Conservation (phyloP, 495 filamentous ascomycete species). For the Barbatosphaeria neglecta region DNA sequence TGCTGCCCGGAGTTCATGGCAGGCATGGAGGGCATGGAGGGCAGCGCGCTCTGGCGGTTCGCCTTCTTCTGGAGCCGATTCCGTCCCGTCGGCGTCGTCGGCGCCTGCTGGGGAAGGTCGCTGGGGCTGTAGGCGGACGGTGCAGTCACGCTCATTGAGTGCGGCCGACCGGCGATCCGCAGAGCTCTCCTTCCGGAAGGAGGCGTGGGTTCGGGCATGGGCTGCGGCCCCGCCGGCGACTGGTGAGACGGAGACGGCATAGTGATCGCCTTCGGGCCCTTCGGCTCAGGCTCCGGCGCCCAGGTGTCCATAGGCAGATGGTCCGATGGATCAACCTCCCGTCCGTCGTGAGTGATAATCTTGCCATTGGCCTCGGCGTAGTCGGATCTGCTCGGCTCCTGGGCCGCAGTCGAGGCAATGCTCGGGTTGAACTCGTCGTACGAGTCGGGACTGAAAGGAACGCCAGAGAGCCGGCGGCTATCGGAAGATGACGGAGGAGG, state of each 20-base stretch:
- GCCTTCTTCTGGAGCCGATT: slow-evolving; percentile 53
- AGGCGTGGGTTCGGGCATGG: slow-evolving; percentile 30
- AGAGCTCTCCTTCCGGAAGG: slow-evolving; percentile 14
- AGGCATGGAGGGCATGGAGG: slow-evolving; percentile 21
- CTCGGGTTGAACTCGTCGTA: slow-evolving; percentile 65
- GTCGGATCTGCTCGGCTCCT: slow-evolving; percentile 16
- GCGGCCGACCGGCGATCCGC: slow-evolving; percentile 15
- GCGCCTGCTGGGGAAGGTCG: slow-evolving; percentile 10
- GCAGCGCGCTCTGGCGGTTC: slow-evolving; percentile 26
- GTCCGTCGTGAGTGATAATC: slow-evolving; percentile 74
- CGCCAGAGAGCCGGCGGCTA: slow-evolving; percentile 42
- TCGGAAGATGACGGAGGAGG: slow-evolving; percentile 46
- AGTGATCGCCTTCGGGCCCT: slow-evolving; percentile 37
- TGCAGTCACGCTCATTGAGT: slow-evolving; percentile 9
- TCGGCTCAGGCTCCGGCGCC: slow-evolving; percentile 86
- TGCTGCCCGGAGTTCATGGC: slow-evolving; percentile 21
- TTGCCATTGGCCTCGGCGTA: slow-evolving; percentile 39
- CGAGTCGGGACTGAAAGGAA: slow-evolving; percentile 84
- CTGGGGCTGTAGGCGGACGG: slow-evolving; percentile 13
- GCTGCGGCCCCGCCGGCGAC: slow-evolving; percentile 33
- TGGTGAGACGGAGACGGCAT: slow-evolving; percentile 33
- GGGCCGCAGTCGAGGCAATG: slow-evolving; percentile 19
- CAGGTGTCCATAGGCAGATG: slow-evolving; percentile 83
- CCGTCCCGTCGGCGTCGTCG: slow-evolving; percentile 23
- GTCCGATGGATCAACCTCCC: slow-evolving; percentile 84